A percentile compares a stretch with the other conserved stretches of the same genome.
These are phyloP conservation scores for Piromyces sp. DNA, from an alignment of 192 early-diverging fungal genomes.

Conservation along the genomic window DNA sequence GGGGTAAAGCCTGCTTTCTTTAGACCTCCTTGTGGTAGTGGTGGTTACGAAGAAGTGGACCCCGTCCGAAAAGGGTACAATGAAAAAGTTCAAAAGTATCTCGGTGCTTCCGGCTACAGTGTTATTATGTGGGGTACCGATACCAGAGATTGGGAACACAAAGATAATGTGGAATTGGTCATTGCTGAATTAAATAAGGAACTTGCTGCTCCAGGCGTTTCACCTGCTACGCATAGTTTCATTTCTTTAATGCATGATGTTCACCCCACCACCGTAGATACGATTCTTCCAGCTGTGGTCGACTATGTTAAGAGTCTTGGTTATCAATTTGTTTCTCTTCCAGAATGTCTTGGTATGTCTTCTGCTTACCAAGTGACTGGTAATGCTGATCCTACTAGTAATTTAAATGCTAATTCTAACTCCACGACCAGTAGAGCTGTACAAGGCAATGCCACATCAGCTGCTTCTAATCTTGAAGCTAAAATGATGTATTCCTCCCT, in stretches of 20 bases:
- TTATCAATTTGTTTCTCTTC: neutral
- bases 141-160: neutral
- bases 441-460: neutral
- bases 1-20: neutral
- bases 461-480: neutral
- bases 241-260: neutral
- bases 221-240: neutral
- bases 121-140: neutral
- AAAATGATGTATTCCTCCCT: neutral
- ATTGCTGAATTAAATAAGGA: neutral
- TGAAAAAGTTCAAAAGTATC: neutral
- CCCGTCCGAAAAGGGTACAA: neutral
- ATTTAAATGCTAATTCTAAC: neutral
- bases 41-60: neutral
- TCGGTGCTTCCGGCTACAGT: neutral
- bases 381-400: neutral
- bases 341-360: neutral
- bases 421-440: neutral
- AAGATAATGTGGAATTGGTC: neutral
- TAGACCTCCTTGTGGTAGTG: neutral
- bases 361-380: neutral
- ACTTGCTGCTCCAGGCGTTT: neutral
- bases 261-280: neutral
- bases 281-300: neutral
- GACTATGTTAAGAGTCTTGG: neutral